phyloP scores from a whole-genome alignment of 345 rosid species.

The Leavenworthia alabamica region DNA sequence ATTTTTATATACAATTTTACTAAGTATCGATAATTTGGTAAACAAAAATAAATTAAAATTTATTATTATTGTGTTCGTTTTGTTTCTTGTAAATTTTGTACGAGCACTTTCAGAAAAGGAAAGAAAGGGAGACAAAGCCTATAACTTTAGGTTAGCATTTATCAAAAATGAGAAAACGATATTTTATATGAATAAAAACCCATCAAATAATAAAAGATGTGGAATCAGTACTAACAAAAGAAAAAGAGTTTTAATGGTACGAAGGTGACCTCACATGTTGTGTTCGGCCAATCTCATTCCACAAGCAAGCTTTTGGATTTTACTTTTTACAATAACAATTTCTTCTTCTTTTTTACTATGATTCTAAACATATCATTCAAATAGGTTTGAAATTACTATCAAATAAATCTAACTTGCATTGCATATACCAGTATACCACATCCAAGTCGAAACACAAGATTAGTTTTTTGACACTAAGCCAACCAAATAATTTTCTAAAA shows the following conservation, averaged over 20 bases:
- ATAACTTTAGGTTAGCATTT: background rate
- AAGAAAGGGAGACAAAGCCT: background rate
- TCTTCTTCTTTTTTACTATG: no score
- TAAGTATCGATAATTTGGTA: no score
- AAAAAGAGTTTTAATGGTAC: background rate
- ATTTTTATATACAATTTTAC: no score
- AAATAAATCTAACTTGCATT: no score
- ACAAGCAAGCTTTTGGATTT: background rate
- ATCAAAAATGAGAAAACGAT: background rate
- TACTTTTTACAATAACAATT: background rate
- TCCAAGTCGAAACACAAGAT: background rate
- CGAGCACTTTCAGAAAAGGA: no score
- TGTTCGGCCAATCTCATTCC: constrained; percentile 7
- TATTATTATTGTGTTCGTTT: no score
- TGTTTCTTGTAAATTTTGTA: no score
- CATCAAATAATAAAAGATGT: background rate
- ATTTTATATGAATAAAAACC: background rate
- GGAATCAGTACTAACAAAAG: background rate
- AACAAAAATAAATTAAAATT: no score
- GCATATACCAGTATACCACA: no score
- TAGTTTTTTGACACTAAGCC: no score
- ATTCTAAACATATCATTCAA: no score
- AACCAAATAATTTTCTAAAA: background rate
- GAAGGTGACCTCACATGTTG: constrained; percentile 14
- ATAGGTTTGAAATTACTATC: no score